Conservation (phyloP, 306 rosid species). For the Fragaria ananassa region DNA sequence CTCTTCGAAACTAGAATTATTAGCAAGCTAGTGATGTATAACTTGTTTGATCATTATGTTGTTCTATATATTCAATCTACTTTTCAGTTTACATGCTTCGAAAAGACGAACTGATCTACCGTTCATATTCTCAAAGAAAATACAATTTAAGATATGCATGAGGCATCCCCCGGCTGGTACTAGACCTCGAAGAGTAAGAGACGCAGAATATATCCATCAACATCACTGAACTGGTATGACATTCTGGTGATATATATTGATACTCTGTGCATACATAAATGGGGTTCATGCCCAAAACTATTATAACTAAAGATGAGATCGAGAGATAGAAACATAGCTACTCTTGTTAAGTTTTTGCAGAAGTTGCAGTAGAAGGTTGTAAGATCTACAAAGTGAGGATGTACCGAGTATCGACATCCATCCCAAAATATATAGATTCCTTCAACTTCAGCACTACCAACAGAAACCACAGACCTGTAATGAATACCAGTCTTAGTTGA, state of each 20-base stretch:
- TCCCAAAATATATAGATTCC: not conserved
- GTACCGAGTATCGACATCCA: not conserved
- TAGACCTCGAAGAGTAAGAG: not conserved
- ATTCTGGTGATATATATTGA: not conserved
- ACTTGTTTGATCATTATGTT: too few relatives aligned
- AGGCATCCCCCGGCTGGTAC: not conserved
- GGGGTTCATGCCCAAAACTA: constrained; percentile 10
- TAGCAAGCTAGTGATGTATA: too few relatives aligned
- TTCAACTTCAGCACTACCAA: not conserved
- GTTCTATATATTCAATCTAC: too few relatives aligned
- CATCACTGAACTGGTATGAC: constrained; percentile 6
- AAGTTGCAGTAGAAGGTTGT: not conserved
- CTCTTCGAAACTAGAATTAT: too few relatives aligned
- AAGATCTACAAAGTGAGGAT: not conserved
- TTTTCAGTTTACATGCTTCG: too few relatives aligned
- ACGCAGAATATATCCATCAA: not conserved
- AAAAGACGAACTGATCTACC: too few relatives aligned
- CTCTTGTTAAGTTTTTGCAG: not conserved
- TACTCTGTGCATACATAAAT: not conserved
- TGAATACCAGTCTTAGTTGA: too few relatives aligned
- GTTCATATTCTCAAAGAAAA: too few relatives aligned
- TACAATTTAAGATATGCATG: too few relatives aligned
- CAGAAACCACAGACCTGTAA: not conserved
- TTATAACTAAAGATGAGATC: not conserved
- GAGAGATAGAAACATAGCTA: not conserved